phyloP scores from a whole-genome alignment of 2,329 filamentous ascomycete genomes.

The Epichloe hybrida region DNA sequence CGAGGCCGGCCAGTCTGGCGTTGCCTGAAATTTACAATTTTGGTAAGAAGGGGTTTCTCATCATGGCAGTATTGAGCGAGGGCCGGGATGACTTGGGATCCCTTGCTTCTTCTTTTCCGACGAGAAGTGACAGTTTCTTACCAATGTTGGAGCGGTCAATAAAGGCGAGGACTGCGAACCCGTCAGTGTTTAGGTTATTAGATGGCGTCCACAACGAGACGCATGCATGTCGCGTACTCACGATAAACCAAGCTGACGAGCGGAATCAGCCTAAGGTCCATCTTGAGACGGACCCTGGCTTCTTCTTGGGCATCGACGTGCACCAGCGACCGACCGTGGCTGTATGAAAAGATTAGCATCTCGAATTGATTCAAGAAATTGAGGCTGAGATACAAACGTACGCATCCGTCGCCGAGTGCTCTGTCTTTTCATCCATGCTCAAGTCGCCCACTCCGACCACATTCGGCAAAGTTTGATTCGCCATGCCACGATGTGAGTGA shows the following conservation, averaged over 20 bases:
- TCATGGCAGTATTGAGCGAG: not conserved
- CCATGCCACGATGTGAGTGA: too few relatives aligned
- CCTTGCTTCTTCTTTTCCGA: not conserved
- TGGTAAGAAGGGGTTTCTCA: not conserved
- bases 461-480: too few relatives aligned
- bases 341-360: too few relatives aligned
- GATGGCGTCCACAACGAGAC: not conserved
- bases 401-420: not conserved
- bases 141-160: constrained; percentile 56
- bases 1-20: constrained; percentile 42
- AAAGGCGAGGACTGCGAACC: constrained; percentile 24
- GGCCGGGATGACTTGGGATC: not conserved
- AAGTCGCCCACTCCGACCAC: not conserved
- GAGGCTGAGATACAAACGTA: not conserved
- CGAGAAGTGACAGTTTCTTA: constrained; percentile 14
- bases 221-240: constrained; percentile 14
- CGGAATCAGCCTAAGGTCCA: constrained; percentile 50
- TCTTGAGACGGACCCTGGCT: constrained; percentile 42
- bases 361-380: too few relatives aligned
- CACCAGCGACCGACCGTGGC: too few relatives aligned
- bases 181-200: not conserved
- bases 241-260: constrained; percentile 49
- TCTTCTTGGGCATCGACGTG: constrained; percentile 40
- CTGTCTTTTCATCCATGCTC: not conserved
- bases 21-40: constrained; percentile 28